Base-by-base conservation (phyloP, 345 rosid genomes). In the Arabis alpina region DNA sequence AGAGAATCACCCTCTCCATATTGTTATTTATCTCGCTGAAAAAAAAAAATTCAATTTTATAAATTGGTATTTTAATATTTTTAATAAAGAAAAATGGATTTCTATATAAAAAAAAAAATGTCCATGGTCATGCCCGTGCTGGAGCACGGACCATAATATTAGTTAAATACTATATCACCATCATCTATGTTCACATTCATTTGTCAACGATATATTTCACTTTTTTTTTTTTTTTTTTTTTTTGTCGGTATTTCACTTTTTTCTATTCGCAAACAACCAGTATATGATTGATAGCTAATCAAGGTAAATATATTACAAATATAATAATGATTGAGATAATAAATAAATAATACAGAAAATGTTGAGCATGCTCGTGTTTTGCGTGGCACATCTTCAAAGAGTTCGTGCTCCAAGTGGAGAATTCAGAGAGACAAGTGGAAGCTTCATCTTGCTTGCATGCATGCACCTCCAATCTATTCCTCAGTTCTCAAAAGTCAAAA, bases 131-230 rank as follows among this genome's bases (percentile, higher is more conserved):
- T n/a, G n/a, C n/a, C n/a, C n/a, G n/a, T n/a, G n/a, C n/a, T n/a
- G n/a, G n/a, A n/a, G n/a, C n/a, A n/a, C n/a, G n/a, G n/a, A n/a
- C n/a, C n/a, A n/a, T n/a, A n/a, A n/a, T n/a, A n/a, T n/a, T n/a
- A n/a, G n/a, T n/a, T 60, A 34, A 14, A 34, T 59, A 59, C 24
- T 36, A 39, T 34, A 43, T 67, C 49, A 44, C 34, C 32, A 65
- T 59, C 77, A 60, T 10, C 77, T 10, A 66, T 59, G 77, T 50
- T 73, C 66, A 73, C 72, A 73, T 65, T 57, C 72, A 58, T 57
- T 65, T 66, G 77, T 73, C 77, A 73, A 58, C 72, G 28, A 51
- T 50, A 19, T 57, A 59, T 51, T 58, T 58, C 55, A 19, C 24
- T 5, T 2, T 64, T 54, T n/a, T 57, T 56, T n/a, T n/a, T n/a